Conservation (phyloP, 169 alveolate species). For the Plasmodium blacklocki region DNA sequence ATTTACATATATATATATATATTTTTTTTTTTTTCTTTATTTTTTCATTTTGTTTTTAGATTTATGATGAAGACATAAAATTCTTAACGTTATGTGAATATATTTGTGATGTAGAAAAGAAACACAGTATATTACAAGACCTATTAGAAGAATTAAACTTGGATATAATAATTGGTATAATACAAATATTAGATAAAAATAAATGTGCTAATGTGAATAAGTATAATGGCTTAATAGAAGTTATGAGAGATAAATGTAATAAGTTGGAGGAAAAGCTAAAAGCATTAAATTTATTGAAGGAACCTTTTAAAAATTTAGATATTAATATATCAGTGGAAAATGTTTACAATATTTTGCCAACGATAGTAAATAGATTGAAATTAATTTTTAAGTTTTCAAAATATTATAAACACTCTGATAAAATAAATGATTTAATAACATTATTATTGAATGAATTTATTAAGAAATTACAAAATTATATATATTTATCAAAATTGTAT, state of each 20-base stretch:
- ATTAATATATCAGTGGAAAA: constrained; percentile 31
- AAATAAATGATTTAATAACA: constrained; percentile 62
- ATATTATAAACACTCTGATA: constrained; percentile 60
- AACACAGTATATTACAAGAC: constrained; percentile 54
- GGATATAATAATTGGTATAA: constrained; percentile 27
- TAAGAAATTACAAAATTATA: constrained; percentile 41
- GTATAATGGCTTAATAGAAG: constrained; percentile 17
- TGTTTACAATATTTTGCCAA: constrained; percentile 61
- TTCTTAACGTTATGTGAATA: constrained; percentile 66
- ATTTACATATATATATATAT: neutral
- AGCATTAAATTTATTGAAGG: constrained; percentile 63
- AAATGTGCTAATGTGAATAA: constrained; percentile 58
- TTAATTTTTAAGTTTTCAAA: constrained; percentile 62
- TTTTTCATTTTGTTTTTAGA: constrained; percentile 9
- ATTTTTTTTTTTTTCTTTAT: neutral
- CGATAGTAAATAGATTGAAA: constrained; percentile 60
- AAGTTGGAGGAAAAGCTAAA: constrained; percentile 57
- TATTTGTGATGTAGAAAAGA: constrained; percentile 57
- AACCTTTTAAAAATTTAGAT: constrained; percentile 58
- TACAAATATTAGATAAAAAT: constrained; percentile 32
- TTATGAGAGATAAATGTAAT: constrained; percentile 50
- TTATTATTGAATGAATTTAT: constrained; percentile 63
- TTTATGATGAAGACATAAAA: constrained; percentile 33
- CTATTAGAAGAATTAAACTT: constrained; percentile 56
- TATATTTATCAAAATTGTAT: constrained; percentile 64